Conservation (phyloP, 345 rosid genomes). For the Gossypium thurberi region DNA sequence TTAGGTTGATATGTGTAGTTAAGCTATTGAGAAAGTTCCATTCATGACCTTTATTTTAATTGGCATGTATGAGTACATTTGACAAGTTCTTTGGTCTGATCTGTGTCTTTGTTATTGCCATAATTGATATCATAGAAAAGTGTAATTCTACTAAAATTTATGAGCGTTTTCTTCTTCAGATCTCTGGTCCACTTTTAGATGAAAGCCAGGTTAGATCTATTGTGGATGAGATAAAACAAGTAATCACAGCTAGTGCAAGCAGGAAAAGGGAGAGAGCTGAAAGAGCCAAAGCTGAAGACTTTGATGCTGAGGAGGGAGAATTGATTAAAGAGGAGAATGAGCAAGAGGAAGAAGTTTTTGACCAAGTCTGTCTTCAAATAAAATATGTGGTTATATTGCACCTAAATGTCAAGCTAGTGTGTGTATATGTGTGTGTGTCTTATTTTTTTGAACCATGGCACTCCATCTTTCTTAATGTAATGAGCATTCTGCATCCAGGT, state of each 20-base stretch:
- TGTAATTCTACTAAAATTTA: neutral
- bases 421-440: neutral
- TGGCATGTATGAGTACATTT: neutral
- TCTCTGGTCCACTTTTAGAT: constrained; percentile 71
- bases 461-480: constrained; percentile 7
- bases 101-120: neutral
- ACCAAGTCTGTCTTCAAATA: constrained; percentile 61
- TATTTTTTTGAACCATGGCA: neutral
- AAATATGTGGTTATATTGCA: constrained; percentile 1
- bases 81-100: neutral
- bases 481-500: constrained; percentile 42
- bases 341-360: constrained; percentile 99
- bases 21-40: neutral
- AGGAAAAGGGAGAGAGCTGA: constrained; percentile 91
- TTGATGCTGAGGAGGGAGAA: constrained; percentile 97
- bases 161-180: constrained; percentile 40
- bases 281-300: constrained; percentile 92
- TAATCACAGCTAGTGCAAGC: constrained; percentile 93
- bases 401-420: neutral
- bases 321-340: constrained; percentile 98
- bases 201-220: constrained; percentile 84
- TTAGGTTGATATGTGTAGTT: neutral
- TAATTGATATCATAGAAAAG: neutral
- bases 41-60: neutral
- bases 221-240: constrained; percentile 88